A percentile compares a stretch with the other conserved stretches of the same genome.
Conservation (phyloP, 371 early-diverging fungal genomes). For the Umbelopsis sp. region DNA sequence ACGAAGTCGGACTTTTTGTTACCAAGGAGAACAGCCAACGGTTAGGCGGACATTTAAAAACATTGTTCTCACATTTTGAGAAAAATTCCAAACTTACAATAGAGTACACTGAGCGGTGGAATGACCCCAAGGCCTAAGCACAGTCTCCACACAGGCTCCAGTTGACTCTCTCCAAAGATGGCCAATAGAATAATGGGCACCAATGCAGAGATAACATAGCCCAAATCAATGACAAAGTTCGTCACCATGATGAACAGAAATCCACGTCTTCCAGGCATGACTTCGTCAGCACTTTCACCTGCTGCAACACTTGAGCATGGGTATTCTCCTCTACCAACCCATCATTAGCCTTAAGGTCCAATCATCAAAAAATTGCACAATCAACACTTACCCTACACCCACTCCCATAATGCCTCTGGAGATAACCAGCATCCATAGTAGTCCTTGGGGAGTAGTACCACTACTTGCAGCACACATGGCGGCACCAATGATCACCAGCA, state of each 20-base stretch:
- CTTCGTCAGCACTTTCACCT: slow-evolving; percentile 64
- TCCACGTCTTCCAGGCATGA: slow-evolving; percentile 55
- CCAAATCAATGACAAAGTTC: slow-evolving; percentile 61
- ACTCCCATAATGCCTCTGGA: slow-evolving; percentile 62
- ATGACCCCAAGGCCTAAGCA: slow-evolving; percentile 59
- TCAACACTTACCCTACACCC: slow-evolving; percentile 35
- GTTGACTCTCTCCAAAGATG: slow-evolving; percentile 47
- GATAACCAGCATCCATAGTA: slow-evolving; percentile 66
- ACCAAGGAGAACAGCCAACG: background rate
- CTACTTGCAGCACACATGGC: slow-evolving; percentile 48
- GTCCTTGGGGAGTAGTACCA: slow-evolving; percentile 39
- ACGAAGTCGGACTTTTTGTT: slow-evolving; percentile 49
- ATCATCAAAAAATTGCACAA: background rate
- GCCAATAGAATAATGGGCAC: slow-evolving; percentile 58
- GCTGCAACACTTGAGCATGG: slow-evolving; percentile 65
- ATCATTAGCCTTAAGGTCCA: no score
- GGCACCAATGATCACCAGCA: slow-evolving; percentile 55
- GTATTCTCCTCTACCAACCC: slow-evolving; percentile 46
- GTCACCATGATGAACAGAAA: slow-evolving; percentile 56
- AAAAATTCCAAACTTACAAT: slow-evolving; percentile 40
- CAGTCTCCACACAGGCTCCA: slow-evolving; percentile 60
- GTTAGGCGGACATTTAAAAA: background rate
- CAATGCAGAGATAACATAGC: slow-evolving; percentile 63
- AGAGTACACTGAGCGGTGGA: slow-evolving; percentile 63
- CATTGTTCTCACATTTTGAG: no score